phyloP scores from a whole-genome alignment of 129 eudicot species.

The Lonicera japonica region DNA sequence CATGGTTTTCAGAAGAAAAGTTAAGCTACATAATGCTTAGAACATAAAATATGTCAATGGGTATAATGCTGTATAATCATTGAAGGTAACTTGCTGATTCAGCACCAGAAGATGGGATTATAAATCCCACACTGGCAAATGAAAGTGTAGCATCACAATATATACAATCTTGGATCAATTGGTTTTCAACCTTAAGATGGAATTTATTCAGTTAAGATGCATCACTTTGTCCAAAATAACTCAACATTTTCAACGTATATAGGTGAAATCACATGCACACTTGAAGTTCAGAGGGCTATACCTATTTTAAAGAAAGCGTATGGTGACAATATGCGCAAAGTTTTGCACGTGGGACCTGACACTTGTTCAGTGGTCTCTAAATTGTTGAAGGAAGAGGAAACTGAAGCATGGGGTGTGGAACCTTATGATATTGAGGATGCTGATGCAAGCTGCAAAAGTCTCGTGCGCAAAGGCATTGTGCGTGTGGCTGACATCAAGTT shows the following conservation, averaged over 20 bases:
- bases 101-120: too few relatives aligned
- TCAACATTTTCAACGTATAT: conserved; percentile 5
- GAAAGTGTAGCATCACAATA: too few relatives aligned
- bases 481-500: conserved; percentile 82
- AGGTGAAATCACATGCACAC: conserved; percentile 67
- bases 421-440: conserved; percentile 77
- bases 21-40: too few relatives aligned
- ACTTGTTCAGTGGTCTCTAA: conserved; percentile 66
- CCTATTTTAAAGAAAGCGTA: conserved; percentile 64
- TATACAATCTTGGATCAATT: too few relatives aligned
- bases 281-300: conserved; percentile 57
- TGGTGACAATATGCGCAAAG: conserved; percentile 69
- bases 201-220: too few relatives aligned
- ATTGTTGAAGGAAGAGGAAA: conserved; percentile 52
- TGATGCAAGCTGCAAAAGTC: conserved; percentile 50
- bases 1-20: too few relatives aligned
- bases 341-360: conserved; percentile 80
- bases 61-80: too few relatives aligned
- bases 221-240: too few relatives aligned
- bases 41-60: too few relatives aligned
- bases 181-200: too few relatives aligned
- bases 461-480: conserved; percentile 66
- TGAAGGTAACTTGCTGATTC: too few relatives aligned
- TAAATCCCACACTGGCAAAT: too few relatives aligned
- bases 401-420: conserved; percentile 85